phyloP scores from a whole-genome alignment of 2,329 filamentous ascomycete species.

The Thelonectria blattea region DNA sequence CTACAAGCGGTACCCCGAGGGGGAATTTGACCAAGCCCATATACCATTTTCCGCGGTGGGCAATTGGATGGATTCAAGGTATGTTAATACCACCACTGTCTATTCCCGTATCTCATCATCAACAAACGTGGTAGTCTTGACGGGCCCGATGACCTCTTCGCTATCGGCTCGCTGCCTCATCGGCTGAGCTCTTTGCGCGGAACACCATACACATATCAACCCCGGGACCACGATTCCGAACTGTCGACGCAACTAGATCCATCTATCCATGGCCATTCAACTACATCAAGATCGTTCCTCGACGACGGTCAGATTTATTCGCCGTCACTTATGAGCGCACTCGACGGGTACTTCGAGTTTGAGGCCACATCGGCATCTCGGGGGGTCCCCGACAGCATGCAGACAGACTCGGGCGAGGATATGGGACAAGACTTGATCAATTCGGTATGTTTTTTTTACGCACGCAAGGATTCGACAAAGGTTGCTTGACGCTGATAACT shows the following conservation, averaged over 20 bases:
- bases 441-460: slow-evolving; percentile 3
- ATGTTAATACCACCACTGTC: neutral
- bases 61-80: slow-evolving; percentile 19
- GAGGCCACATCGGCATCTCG: slow-evolving; percentile 2
- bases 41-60: slow-evolving; percentile 15
- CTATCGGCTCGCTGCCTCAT: slow-evolving; percentile 2
- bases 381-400: neutral
- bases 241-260: neutral
- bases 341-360: slow-evolving; percentile 21
- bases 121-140: slow-evolving; percentile 14
- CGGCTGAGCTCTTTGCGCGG: slow-evolving; percentile 10
- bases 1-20: slow-evolving; percentile 23
- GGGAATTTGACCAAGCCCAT: slow-evolving; percentile 19
- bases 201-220: slow-evolving; percentile 10
- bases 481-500: too few relatives aligned
- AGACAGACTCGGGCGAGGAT: neutral
- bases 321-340: neutral
- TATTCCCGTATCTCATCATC: neutral
- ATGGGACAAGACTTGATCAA: slow-evolving; percentile 11
- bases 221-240: neutral
- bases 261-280: neutral
- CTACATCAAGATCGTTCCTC: neutral
- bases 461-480: neutral
- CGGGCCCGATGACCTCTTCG: slow-evolving; percentile 20
- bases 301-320: neutral